Evolutionary conservation across 805 yeast species (phyloP), one percentile per base, ranked within the genome.

Genomic region (Martiniozyma abietophila): DNA sequence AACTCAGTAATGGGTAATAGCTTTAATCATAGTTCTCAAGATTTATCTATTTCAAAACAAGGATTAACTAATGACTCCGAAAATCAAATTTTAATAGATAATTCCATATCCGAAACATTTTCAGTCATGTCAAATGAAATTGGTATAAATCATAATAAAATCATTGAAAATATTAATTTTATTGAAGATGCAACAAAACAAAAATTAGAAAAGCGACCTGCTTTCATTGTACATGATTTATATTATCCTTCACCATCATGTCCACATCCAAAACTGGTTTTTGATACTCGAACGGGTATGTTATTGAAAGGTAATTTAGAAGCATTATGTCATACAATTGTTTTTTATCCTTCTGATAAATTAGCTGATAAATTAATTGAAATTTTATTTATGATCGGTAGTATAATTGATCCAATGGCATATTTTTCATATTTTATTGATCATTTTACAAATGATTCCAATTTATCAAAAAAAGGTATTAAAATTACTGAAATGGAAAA

Each of bases 281-380:
- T 72, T 38, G 83, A 78, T 47, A 51, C 54, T 12, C 51, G 59
- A 4, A 66, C 70, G 15, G 67, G 69, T 14, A 41, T 47, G 12
- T 61, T 68, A 19, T 43, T 65, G 6, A 64, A 70, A 16, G 83
- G 83, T 14, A 52, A 83, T 0, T 49, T 72, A 8, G 96, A 86
- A 53, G 71, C 86, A 29, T 64, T 86, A 24, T 73, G 88, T 36
- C 96, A 88, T 56, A 70, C 81, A 3, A 61, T 83, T 18, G 52
- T 85, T 11, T 77, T 76, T 52, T 67, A 67, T 39, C 66, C 71
- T 4, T 49, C 61, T 14, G 45, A 41, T 15, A 35, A 46, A 28
- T 55, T 62, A 15, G 58, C 65, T 12, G 56, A 50, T 18, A 68
- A 67, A 35, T 53, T 70, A n/a, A 51, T 74, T 12, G 49, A 68